A percentile compares a stretch with the other conserved stretches of the same genome.
Conservation (phyloP, 257 asterid genomes). For the Fraxinus cuspidata region DNA sequence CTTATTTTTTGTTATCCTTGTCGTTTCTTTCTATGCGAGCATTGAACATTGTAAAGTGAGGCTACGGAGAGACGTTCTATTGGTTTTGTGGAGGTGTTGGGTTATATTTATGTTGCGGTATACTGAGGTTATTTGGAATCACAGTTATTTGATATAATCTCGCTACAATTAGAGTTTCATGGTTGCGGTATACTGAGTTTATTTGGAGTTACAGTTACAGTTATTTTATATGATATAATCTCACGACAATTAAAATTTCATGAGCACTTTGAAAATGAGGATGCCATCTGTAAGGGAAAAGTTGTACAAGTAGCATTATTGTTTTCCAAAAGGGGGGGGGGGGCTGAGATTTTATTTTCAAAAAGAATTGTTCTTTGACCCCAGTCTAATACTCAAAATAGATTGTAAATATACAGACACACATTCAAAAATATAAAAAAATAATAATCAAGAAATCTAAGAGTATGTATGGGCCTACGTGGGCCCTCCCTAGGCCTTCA, state of each 20-base stretch:
- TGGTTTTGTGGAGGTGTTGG: slow-evolving; percentile 23
- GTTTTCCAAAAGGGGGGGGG: no score
- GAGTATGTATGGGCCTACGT: no score
- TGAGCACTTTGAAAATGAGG: no score
- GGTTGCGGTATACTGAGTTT: background rate
- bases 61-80: slow-evolving; percentile 17
- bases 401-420: no score
- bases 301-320: no score
- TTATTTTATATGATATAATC: background rate
- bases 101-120: background rate
- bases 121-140: background rate
- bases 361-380: no score
- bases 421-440: no score
- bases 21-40: slow-evolving; percentile 23
- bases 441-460: no score
- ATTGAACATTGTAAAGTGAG: slow-evolving; percentile 34
- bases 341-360: no score
- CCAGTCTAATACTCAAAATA: no score
- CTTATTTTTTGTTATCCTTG: background rate
- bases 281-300: no score
- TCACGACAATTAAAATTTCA: background rate
- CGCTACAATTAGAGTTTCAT: background rate
- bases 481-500: no score
- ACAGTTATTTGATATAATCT: background rate
- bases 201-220: background rate